A percentile compares a stretch with the other conserved stretches of the same genome.
Conservation (phyloP, 495 filamentous ascomycete species). For the Aspergillus avenaceus region DNA sequence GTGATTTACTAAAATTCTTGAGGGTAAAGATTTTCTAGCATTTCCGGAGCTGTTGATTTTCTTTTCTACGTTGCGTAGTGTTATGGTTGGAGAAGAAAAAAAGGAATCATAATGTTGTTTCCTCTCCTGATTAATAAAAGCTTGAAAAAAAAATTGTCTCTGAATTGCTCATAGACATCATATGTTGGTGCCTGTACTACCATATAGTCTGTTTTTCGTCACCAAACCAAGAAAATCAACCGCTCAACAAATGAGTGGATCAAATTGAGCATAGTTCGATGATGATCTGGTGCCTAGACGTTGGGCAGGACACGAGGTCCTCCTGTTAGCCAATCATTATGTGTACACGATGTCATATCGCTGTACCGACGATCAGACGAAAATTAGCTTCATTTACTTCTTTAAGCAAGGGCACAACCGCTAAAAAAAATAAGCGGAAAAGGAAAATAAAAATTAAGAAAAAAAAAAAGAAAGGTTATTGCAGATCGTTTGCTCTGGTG, state of each 20-base stretch:
- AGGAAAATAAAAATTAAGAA: neutral
- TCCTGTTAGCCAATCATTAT: conserved; percentile 1
- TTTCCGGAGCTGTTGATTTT: neutral
- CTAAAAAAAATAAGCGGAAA: neutral
- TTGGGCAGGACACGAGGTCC: conserved; percentile 3
- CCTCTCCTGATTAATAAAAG: too few relatives aligned
- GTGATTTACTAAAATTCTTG: neutral
- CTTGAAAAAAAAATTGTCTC: too few relatives aligned
- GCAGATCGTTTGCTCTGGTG: neutral
- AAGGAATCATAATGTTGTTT: too few relatives aligned
- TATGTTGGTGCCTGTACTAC: too few relatives aligned
- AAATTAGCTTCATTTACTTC: neutral
- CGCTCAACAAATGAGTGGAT: neutral
- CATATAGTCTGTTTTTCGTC: neutral
- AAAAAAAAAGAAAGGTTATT: neutral
- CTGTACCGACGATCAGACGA: neutral
- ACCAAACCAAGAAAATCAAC: neutral
- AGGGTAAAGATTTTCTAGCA: neutral
- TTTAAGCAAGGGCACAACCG: neutral
- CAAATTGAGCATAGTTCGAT: neutral
- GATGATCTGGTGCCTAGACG: neutral
- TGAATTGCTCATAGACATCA: neutral
- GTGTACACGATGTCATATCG: conserved; percentile 8
- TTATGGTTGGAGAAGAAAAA: neutral
- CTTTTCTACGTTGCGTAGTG: neutral